Evolutionary conservation across 106 monocot species (phyloP).

Genomic region (Acorus gramineus): DNA sequence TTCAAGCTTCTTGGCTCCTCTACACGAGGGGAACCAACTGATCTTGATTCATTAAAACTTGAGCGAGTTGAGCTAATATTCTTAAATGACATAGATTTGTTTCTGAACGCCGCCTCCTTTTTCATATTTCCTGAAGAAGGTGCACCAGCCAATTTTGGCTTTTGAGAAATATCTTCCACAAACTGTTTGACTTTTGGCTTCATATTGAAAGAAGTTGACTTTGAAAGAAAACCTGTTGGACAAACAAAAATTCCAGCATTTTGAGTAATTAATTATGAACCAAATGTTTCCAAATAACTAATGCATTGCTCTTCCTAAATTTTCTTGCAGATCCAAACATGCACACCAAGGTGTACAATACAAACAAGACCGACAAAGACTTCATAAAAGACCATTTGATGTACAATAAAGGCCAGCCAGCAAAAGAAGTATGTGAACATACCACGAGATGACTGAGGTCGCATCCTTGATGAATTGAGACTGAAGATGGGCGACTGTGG

Average conservation of each 20-base stretch:
- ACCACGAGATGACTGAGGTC: conserved; percentile 42
- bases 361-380: too few species aligned
- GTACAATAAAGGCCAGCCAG: too few species aligned
- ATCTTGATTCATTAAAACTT: conserved; percentile 16
- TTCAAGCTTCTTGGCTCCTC: conserved; percentile 23
- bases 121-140: conserved; percentile 12
- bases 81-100: conserved; percentile 49
- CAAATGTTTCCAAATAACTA: too few species aligned
- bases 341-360: too few species aligned
- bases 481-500: conserved; percentile 13
- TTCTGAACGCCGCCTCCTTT: conserved; percentile 19
- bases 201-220: conserved; percentile 36
- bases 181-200: conserved; percentile 49
- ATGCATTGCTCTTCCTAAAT: too few species aligned
- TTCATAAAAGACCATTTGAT: too few species aligned
- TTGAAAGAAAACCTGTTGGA: conserved; percentile 36
- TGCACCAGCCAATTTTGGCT: conserved; percentile 21
- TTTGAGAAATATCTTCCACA: conserved; percentile 18
- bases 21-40: conserved; percentile 12
- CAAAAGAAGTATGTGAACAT: conserved; percentile 1
- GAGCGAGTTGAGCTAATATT: conserved; percentile 6
- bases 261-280: too few species aligned
- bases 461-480: conserved; percentile 11
- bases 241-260: not conserved
- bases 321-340: too few species aligned